Percentiles rank a stretch among this genome's conserved stretches.
Evolutionary conservation across 345 rosid species (phyloP).

Genomic region (Acer campestre): DNA sequence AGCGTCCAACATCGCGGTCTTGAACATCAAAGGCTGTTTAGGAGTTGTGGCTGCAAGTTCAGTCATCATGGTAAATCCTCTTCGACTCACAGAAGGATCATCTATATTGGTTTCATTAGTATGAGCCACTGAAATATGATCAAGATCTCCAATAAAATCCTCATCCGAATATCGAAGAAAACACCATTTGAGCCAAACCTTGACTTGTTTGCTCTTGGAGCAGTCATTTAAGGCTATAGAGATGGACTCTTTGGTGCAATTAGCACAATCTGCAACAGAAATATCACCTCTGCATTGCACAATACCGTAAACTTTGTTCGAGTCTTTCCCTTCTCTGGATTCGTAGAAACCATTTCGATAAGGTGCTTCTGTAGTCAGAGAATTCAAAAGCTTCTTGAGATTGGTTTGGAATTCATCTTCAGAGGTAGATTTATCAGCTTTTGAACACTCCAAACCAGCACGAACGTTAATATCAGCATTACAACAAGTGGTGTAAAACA

Average conservation of each 20-base stretch:
- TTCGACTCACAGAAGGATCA: constrained; percentile 31
- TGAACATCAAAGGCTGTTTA: constrained; percentile 30
- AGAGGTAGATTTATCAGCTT: constrained; percentile 25
- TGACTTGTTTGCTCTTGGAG: constrained; percentile 24
- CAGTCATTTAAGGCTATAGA: constrained; percentile 23
- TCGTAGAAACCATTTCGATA: constrained; percentile 32
- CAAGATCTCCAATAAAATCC: constrained; percentile 36
- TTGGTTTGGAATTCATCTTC: constrained; percentile 27
- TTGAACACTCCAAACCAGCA: constrained; percentile 29
- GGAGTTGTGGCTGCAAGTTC: constrained; percentile 35
- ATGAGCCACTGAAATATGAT: constrained; percentile 30
- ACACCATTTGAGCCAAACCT: constrained; percentile 44
- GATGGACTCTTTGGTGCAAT: constrained; percentile 35
- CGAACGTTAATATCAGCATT: constrained; percentile 33
- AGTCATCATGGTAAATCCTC: constrained; percentile 35
- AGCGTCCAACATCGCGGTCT: constrained; percentile 33
- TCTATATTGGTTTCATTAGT: constrained; percentile 37
- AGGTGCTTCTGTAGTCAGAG: constrained; percentile 32
- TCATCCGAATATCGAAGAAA: constrained; percentile 34
- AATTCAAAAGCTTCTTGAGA: constrained; percentile 27
- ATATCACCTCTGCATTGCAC: constrained; percentile 44
- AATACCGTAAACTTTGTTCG: constrained; percentile 36
- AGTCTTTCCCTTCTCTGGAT: constrained; percentile 24
- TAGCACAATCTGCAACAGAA: constrained; percentile 29
- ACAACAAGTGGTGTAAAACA: constrained; percentile 14